A percentile compares a stretch with the other conserved stretches of the same genome.
Conservation (phyloP, 768 basidiomycete species). For the Solioccasus polychromus region DNA sequence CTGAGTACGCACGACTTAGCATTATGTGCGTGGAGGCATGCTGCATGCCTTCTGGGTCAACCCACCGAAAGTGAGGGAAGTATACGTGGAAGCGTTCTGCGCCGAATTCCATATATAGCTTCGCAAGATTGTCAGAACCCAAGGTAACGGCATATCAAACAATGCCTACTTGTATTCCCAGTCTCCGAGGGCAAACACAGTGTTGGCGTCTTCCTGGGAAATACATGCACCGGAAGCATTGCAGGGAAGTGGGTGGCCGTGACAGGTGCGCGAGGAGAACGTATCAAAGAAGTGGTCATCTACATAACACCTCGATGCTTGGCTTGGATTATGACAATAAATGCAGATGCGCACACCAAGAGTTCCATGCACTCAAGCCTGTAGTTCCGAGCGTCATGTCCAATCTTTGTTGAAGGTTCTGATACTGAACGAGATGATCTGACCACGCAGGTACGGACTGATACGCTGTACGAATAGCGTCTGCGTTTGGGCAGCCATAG, state of each 20-base stretch:
- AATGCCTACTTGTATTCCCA: slow-evolving; percentile 54
- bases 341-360: slow-evolving; percentile 41
- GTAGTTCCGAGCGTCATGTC: slow-evolving; percentile 40
- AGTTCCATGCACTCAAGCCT: slow-evolving; percentile 39
- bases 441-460: slow-evolving; percentile 47
- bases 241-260: slow-evolving; percentile 41
- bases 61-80: slow-evolving; percentile 45
- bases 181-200: slow-evolving; percentile 54
- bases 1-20: slow-evolving; percentile 19
- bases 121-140: not conserved
- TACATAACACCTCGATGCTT: not conserved
- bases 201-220: slow-evolving; percentile 42
- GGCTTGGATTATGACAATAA: not conserved
- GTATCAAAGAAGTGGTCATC: slow-evolving; percentile 50
- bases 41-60: too few relatives aligned
- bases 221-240: slow-evolving; percentile 42
- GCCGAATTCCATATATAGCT: slow-evolving; percentile 53
- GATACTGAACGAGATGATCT: slow-evolving; percentile 39
- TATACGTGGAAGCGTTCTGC: slow-evolving; percentile 41
- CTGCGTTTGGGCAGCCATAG: slow-evolving; percentile 43
- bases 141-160: not conserved
- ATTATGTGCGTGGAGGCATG: not conserved
- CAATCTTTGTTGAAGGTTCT: slow-evolving; percentile 36
- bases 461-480: slow-evolving; percentile 37
- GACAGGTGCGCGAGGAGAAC: slow-evolving; percentile 47